Percentiles rank a stretch among this genome's conserved stretches.
phyloP scores from a whole-genome alignment of 495 filamentous ascomycete genomes.

The Penicillium dipodomyicola region DNA sequence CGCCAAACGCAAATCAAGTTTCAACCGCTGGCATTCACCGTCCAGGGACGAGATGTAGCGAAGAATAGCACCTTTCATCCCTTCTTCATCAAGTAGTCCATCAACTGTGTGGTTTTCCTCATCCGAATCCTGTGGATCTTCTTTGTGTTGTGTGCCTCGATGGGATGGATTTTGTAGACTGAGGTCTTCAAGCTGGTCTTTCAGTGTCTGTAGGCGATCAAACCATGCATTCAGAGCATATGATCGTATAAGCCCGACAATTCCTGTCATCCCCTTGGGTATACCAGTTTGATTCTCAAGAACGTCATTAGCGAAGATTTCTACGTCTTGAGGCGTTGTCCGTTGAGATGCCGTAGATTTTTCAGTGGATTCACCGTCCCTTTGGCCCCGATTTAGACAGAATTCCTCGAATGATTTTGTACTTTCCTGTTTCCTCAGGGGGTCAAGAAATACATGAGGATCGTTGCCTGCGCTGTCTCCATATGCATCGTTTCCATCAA shows the following conservation, averaged over 20 bases:
- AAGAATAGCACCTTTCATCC: background rate
- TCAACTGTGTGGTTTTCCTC: background rate
- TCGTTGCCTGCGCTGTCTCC: background rate
- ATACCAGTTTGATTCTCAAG: background rate
- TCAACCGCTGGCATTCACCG: background rate
- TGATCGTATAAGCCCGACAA: background rate
- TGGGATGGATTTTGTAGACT: background rate
- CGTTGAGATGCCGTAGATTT: background rate
- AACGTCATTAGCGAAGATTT: background rate
- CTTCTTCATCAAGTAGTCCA: background rate
- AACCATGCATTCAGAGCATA: slow-evolving; percentile 4
- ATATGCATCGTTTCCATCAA: background rate
- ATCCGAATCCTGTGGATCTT: background rate
- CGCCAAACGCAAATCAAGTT: background rate
- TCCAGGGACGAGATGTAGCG: background rate
- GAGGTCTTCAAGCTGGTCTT: background rate
- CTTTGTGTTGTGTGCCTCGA: background rate
- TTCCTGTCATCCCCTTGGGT: background rate
- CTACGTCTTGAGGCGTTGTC: background rate
- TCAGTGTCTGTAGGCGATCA: background rate
- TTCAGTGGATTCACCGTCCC: background rate
- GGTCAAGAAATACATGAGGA: background rate
- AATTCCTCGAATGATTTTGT: background rate
- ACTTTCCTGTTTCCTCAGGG: background rate
- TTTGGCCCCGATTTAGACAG: background rate